phyloP scores from a whole-genome alignment of 768 basidiomycete species.

The Collybia sordida region DNA sequence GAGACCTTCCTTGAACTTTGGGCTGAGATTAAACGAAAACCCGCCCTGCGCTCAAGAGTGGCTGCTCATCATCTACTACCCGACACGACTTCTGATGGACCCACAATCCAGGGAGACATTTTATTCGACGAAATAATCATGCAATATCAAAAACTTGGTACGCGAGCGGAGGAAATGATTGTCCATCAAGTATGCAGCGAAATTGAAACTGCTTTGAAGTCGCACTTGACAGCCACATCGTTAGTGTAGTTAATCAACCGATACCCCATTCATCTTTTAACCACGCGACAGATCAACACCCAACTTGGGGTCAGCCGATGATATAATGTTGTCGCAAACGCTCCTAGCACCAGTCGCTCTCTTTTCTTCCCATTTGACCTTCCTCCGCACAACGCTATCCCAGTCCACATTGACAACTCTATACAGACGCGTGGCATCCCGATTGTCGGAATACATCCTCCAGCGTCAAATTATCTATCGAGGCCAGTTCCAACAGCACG shows the following conservation, averaged over 20 bases:
- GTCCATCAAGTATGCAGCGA: slow-evolving; percentile 82
- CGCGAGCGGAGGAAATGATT: slow-evolving; percentile 86
- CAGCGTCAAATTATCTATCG: slow-evolving; percentile 83
- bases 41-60: slow-evolving; percentile 55
- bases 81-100: slow-evolving; percentile 29
- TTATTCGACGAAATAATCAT: slow-evolving; percentile 79
- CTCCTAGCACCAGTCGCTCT: slow-evolving; percentile 76
- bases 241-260: slow-evolving; percentile 22
- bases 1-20: slow-evolving; percentile 94
- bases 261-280: neutral
- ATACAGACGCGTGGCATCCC: slow-evolving; percentile 73
- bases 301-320: slow-evolving; percentile 23
- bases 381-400: slow-evolving; percentile 66
- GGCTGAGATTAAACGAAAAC: slow-evolving; percentile 69
- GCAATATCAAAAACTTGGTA: slow-evolving; percentile 58
- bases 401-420: slow-evolving; percentile 52
- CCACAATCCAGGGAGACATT: slow-evolving; percentile 52
- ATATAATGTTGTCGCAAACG: slow-evolving; percentile 61
- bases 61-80: slow-evolving; percentile 52
- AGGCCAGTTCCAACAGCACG: slow-evolving; percentile 58
- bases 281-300: slow-evolving; percentile 15
- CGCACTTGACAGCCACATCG: slow-evolving; percentile 60
- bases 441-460: slow-evolving; percentile 74
- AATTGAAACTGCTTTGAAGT: slow-evolving; percentile 71
- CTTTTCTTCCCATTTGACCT: slow-evolving; percentile 75